A percentile compares a stretch with the other conserved stretches of the same genome.
These are phyloP conservation scores for Diphasiastrum complanatum DNA, from an alignment of 83 land plant species.

Conservation along the genomic window DNA sequence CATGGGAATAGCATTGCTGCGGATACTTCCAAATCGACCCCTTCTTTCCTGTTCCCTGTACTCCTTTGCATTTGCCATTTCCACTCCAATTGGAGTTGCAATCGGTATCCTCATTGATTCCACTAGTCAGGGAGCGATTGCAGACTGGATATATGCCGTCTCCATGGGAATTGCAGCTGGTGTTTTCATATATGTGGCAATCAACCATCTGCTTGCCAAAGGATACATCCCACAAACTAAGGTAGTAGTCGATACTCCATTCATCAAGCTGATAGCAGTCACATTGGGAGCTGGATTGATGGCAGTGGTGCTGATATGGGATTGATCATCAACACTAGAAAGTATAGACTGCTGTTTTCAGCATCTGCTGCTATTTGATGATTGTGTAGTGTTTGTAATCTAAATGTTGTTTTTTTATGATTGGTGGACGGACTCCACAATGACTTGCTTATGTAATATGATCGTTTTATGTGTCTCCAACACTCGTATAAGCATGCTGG, in stretches of 20 bases:
- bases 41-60: constrained; percentile 48
- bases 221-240: constrained; percentile 39
- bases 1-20: constrained; percentile 80
- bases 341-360: too few relatives aligned
- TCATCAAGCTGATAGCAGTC: constrained; percentile 50
- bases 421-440: too few relatives aligned
- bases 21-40: constrained; percentile 66
- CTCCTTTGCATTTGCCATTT: constrained; percentile 76
- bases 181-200: constrained; percentile 69
- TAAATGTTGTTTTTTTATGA: too few relatives aligned
- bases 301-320: constrained; percentile 90
- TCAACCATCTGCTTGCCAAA: constrained; percentile 65
- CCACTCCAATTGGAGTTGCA: constrained; percentile 66
- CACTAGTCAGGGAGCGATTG: constrained; percentile 54
- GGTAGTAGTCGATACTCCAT: constrained; percentile 33
- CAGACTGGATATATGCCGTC: constrained; percentile 82
- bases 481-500: too few relatives aligned
- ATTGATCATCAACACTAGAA: too few relatives aligned
- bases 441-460: too few relatives aligned
- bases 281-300: constrained; percentile 52
- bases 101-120: constrained; percentile 79
- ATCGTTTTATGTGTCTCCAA: too few relatives aligned
- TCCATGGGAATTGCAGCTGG: constrained; percentile 81
- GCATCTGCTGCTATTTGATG: too few relatives aligned
- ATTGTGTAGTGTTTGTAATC: too few relatives aligned